Base-by-base conservation (phyloP, 1,284 basidiomycete genomes). In the Apiotrichum mycotoxinovorans region DNA sequence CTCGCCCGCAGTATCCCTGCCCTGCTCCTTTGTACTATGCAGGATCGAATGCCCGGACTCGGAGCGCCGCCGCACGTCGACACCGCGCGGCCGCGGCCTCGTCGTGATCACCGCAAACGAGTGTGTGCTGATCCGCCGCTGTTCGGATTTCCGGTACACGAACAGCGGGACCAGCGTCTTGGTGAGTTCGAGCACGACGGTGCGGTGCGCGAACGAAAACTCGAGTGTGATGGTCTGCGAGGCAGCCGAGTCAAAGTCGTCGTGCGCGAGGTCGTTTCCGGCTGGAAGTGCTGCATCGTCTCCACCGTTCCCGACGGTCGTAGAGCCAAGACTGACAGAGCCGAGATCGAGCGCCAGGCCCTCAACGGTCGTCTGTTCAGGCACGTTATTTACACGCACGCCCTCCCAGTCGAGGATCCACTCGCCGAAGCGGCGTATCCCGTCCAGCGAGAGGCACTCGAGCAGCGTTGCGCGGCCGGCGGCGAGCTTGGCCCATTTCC, bases 81-180 rank as follows among this genome's bases (percentile, higher is more conserved):
- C 14, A 4, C 9, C 35, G 4, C 35, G 35, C 17, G 35, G 4
- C 27, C 44, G 2, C 64, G 60, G 17, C 69, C 62, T 63, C 4
- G 69, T 62, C 11, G 70, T 73, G 55, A 75, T 63, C 44, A 72
- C 57, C 1, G 60, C 56, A 30, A 66, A 71, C 4, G 62, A 60
- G 44, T 71, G 69, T 1, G 67, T 66, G 10, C 48, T 42, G 42
- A 68, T 54, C 17, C 44, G 51, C 1, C 48, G 50, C 43, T 52
- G 30, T 8, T 43, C 41, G 12, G 27, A 26, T 1, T 34, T 35
- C 25, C 40, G 38, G 38, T 30, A 20, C 22, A 60, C 56, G 53
- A 58, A 63, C 4, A 71, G 64, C 1, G 71, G 68, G 52, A 69
- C 35, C 3, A 52, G 37, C 10, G 70, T 67, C 56, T 70, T 70